phyloP scores from a whole-genome alignment of 208 protist species.

The Leishmania arabica region DNA sequence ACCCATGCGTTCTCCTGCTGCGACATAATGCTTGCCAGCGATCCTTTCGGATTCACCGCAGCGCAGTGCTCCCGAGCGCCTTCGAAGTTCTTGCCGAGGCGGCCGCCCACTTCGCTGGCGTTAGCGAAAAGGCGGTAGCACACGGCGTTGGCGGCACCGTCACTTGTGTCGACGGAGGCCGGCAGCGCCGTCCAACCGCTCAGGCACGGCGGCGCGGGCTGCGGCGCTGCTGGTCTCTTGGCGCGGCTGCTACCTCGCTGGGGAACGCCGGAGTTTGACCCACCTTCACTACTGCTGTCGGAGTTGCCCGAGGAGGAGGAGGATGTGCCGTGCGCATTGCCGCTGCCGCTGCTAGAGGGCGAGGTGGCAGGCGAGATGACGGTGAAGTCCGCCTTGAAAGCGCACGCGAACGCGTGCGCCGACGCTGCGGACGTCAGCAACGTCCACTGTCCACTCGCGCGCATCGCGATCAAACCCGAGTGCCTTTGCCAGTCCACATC shows the following conservation, averaged over 20 bases:
- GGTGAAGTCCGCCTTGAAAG: conserved; percentile 26
- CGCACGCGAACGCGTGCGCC: conserved; percentile 43
- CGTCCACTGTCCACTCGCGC: conserved; percentile 39
- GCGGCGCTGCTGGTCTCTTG: conserved; percentile 33
- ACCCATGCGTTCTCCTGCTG: conserved; percentile 47
- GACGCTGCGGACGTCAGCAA: conserved; percentile 34
- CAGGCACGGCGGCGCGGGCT: conserved; percentile 44
- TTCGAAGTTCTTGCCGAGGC: conserved; percentile 35
- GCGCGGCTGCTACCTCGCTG: conserved; percentile 3
- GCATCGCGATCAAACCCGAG: conserved; percentile 55
- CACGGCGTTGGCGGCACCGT: conserved; percentile 20
- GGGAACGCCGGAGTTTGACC: background rate
- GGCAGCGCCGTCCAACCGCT: conserved; percentile 51
- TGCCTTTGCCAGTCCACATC: conserved; percentile 34
- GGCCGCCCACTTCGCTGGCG: conserved; percentile 31
- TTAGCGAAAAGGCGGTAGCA: conserved; percentile 58
- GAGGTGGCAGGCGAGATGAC: conserved; percentile 9
- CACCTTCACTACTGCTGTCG: background rate
- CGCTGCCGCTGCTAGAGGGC: background rate
- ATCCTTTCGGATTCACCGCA: conserved; percentile 44
- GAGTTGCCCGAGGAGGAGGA: background rate
- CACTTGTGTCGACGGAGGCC: conserved; percentile 25
- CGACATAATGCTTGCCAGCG: conserved; percentile 52
- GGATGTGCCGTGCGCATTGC: background rate
- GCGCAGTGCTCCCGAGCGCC: conserved; percentile 38